These are phyloP conservation scores for Heterobasidion irregulare DNA, from an alignment of 1,284 basidiomycete species.

Conservation along the genomic window DNA sequence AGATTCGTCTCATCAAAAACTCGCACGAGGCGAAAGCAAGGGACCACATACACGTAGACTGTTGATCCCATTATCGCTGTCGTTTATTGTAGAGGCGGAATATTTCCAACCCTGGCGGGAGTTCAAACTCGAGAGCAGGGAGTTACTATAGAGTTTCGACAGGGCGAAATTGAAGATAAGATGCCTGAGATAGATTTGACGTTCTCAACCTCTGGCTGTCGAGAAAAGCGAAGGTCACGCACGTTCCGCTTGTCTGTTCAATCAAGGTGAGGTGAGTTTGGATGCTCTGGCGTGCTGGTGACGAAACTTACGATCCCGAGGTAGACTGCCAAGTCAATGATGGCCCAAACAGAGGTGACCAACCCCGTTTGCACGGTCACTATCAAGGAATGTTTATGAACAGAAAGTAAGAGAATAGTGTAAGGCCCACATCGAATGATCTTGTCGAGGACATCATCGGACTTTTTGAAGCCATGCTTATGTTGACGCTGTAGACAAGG, in stretches of 20 bases:
- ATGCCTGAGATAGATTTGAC: too few species aligned
- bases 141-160: neutral
- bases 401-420: neutral
- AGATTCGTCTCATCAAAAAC: too few species aligned
- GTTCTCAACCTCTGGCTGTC: too few species aligned
- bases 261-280: too few species aligned
- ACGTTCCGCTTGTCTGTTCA: too few species aligned
- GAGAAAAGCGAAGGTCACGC: too few species aligned
- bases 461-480: slow-evolving; percentile 5
- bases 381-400: slow-evolving; percentile 2
- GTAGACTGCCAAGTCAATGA: slow-evolving; percentile 16
- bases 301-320: slow-evolving; percentile 3
- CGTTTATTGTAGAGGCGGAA: too few species aligned
- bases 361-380: slow-evolving; percentile 22
- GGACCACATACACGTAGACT: too few species aligned
- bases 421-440: slow-evolving; percentile 5
- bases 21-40: too few species aligned
- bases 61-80: too few species aligned
- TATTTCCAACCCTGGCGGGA: neutral
- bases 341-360: slow-evolving; percentile 18
- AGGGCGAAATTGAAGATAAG: neutral
- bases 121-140: neutral
- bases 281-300: too few species aligned
- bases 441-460: slow-evolving; percentile 7
- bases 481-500: slow-evolving; percentile 3